Conservation (phyloP, 768 basidiomycete genomes). For the Cystobasidium tubakii region DNA sequence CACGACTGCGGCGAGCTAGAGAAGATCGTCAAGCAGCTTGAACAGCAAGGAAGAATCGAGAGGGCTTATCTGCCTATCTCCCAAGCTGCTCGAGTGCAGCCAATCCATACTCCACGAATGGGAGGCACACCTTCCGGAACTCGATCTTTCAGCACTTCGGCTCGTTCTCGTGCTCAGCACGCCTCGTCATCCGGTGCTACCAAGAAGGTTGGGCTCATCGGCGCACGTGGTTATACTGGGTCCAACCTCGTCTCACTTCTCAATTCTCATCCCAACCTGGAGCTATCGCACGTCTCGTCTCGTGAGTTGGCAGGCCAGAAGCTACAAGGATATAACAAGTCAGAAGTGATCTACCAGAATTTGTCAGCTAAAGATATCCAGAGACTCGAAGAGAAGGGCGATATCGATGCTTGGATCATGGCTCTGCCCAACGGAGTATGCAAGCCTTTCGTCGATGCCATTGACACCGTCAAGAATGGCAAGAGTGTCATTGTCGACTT, state of each 20-base stretch:
- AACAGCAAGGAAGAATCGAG: slow-evolving; percentile 70
- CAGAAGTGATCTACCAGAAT: slow-evolving; percentile 68
- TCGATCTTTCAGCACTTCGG: slow-evolving; percentile 50
- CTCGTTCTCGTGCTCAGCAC: slow-evolving; percentile 53
- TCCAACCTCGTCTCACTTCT: slow-evolving; percentile 83
- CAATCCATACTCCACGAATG: slow-evolving; percentile 59
- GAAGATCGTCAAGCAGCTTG: slow-evolving; percentile 61
- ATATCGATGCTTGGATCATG: slow-evolving; percentile 98
- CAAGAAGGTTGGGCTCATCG: slow-evolving; percentile 91
- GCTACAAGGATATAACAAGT: slow-evolving; percentile 74
- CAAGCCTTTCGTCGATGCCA: slow-evolving; percentile 92
- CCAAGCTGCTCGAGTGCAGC: slow-evolving; percentile 30
- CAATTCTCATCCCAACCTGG: slow-evolving; percentile 76
- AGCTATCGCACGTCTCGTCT: slow-evolving; percentile 91
- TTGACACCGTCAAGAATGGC: slow-evolving; percentile 58
- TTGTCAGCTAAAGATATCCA: slow-evolving; percentile 72
- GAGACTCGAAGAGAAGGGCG: slow-evolving; percentile 77
- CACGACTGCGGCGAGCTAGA: slow-evolving; percentile 88
- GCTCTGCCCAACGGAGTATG: slow-evolving; percentile 95
- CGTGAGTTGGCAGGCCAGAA: slow-evolving; percentile 80
- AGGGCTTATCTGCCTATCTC: slow-evolving; percentile 70
- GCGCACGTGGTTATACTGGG: slow-evolving; percentile 92
- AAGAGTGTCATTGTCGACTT: slow-evolving; percentile 83
- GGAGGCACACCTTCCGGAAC: slow-evolving; percentile 44
- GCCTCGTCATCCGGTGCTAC: slow-evolving; percentile 50